A percentile compares a stretch with the other conserved stretches of the same genome.
phyloP scores from a whole-genome alignment of 148 eudicot genomes.

The Linanthus parryae region DNA sequence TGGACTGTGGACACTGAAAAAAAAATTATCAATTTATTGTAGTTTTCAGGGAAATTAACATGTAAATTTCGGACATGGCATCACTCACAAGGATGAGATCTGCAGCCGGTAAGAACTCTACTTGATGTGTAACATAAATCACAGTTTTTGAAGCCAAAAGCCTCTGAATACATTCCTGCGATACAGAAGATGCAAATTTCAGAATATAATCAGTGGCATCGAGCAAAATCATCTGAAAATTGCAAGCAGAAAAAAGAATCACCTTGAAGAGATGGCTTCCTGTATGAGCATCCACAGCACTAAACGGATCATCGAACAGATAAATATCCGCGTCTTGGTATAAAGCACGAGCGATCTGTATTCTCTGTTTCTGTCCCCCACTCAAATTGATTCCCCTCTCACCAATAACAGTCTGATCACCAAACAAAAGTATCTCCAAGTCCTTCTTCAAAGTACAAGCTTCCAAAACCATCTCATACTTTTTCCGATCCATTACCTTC shows the following conservation, averaged over 20 bases:
- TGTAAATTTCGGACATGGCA: too few relatives aligned
- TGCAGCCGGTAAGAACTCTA: conserved; percentile 53
- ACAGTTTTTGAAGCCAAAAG: conserved; percentile 40
- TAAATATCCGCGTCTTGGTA: conserved; percentile 54
- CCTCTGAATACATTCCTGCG: conserved; percentile 47
- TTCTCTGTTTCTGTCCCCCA: conserved; percentile 64
- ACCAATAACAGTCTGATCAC: conserved; percentile 50
- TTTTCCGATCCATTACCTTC: conserved; percentile 31
- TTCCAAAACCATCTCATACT: conserved; percentile 41
- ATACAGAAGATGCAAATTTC: conserved; percentile 2
- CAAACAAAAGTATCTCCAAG: conserved; percentile 39
- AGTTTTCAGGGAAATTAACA: too few relatives aligned
- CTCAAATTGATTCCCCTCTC: conserved; percentile 72
- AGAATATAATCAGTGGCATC: neutral
- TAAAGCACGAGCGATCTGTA: conserved; percentile 53
- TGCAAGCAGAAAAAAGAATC: neutral
- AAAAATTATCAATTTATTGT: too few relatives aligned
- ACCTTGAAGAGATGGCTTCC: conserved; percentile 66
- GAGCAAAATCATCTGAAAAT: too few relatives aligned
- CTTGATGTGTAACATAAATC: conserved; percentile 57
- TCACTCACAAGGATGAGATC: conserved; percentile 56
- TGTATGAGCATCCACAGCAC: conserved; percentile 70
- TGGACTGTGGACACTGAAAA: too few relatives aligned
- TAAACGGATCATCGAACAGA: conserved; percentile 61
- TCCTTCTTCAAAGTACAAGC: conserved; percentile 55